phyloP scores from a whole-genome alignment of 345 rosid species.

The Erucastrum elatum region DNA sequence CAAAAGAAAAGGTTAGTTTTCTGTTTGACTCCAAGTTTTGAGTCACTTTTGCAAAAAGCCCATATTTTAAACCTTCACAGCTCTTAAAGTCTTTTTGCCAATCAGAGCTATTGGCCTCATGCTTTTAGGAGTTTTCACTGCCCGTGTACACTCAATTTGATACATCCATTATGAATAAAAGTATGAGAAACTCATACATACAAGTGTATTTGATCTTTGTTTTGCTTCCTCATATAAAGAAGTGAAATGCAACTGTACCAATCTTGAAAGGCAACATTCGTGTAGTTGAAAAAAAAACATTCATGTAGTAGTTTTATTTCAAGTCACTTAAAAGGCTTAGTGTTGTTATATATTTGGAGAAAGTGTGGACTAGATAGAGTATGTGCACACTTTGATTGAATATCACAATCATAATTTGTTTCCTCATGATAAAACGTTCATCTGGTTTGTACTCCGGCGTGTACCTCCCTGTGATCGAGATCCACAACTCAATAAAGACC shows the following conservation, averaged over 20 bases:
- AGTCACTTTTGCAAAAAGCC: too few species aligned
- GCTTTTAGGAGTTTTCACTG: not conserved
- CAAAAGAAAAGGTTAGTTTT: too few species aligned
- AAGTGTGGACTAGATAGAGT: not conserved
- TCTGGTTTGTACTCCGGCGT: slow-evolving; percentile 51
- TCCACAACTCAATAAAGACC: not conserved
- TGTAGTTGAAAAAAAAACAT: not conserved
- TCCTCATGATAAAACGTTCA: slow-evolving; percentile 46
- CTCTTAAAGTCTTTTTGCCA: too few species aligned
- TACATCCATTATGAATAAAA: not conserved
- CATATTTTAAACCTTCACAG: too few species aligned
- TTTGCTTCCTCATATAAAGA: too few species aligned
- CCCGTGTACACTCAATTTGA: not conserved
- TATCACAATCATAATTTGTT: not conserved
- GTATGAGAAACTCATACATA: not conserved
- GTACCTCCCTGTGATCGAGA: slow-evolving; percentile 53
- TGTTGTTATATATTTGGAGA: not conserved
- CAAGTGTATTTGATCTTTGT: not conserved
- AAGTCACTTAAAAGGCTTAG: not conserved
- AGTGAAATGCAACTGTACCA: too few species aligned
- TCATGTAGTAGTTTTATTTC: not conserved
- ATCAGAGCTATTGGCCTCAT: too few species aligned
- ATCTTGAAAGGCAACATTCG: not conserved
- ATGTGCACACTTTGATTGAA: not conserved
- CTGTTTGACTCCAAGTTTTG: too few species aligned